A percentile compares a stretch with the other conserved stretches of the same genome.
These are phyloP conservation scores for Carex myosuroides DNA, from an alignment of 176 grass and related monocot genomes.

Conservation along the genomic window DNA sequence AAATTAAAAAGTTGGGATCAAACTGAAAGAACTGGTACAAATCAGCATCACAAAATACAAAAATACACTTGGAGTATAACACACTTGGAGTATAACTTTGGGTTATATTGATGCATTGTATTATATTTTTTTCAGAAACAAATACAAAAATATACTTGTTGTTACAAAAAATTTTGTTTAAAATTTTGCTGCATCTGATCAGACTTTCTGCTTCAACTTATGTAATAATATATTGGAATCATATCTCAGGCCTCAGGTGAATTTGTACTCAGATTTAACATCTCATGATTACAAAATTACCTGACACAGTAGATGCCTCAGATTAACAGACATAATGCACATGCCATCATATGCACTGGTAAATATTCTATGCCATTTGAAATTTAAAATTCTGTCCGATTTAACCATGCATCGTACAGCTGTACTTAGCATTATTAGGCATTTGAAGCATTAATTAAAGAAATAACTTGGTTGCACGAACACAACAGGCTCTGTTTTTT, in stretches of 20 bases:
- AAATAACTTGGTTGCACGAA: slow-evolving; percentile 10
- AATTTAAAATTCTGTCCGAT: slow-evolving; percentile 1
- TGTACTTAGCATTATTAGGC: background rate
- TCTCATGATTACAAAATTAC: background rate
- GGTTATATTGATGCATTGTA: no score
- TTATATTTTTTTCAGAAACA: no score
- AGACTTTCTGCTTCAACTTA: no score
- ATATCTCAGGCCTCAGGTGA: background rate
- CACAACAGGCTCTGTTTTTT: background rate
- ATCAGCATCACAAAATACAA: background rate
- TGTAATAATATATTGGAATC: background rate
- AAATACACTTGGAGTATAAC: background rate
- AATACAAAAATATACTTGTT: no score
- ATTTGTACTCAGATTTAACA: background rate
- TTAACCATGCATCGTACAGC: slow-evolving; percentile 14
- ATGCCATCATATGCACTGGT: slow-evolving; percentile 8
- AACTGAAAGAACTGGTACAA: background rate
- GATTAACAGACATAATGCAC: slow-evolving; percentile 5
- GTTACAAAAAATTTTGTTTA: no score
- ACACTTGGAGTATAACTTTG: background rate
- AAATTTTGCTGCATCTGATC: no score
- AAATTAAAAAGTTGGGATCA: no score
- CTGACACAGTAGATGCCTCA: slow-evolving; percentile 13
- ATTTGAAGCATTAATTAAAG: background rate
- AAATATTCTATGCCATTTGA: background rate